phyloP scores from a whole-genome alignment of 1,284 basidiomycete species.

The Marasmius oreades region DNA sequence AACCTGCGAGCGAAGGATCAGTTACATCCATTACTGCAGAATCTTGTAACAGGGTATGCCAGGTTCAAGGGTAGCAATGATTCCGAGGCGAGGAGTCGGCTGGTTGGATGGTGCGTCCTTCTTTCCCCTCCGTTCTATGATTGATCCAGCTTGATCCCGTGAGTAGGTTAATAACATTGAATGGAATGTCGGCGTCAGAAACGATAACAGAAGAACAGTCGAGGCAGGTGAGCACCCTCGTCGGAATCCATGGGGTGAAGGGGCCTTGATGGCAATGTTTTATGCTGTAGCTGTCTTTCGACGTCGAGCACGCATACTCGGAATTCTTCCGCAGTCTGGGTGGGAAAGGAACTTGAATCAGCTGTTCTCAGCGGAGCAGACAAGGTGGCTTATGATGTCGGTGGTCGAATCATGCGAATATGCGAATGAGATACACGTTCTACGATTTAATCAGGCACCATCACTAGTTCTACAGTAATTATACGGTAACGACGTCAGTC shows the following conservation, averaged over 20 bases:
- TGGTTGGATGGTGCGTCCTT: conserved; percentile 78
- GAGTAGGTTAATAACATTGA: conserved; percentile 91
- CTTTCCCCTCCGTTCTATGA: conserved; percentile 21
- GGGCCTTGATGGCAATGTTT: neutral
- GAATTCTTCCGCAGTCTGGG: conserved; percentile 91
- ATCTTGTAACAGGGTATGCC: conserved; percentile 90
- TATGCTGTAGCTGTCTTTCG: conserved; percentile 84
- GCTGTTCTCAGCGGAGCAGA: no score
- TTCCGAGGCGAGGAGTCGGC: conserved; percentile 71
- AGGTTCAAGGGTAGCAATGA: conserved; percentile 91
- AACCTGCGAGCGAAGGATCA: conserved; percentile 95
- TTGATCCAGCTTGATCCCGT: neutral
- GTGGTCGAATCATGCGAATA: no score
- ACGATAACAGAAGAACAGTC: conserved; percentile 96
- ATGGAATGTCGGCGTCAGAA: conserved; percentile 96
- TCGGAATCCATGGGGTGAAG: neutral
- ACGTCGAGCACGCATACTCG: conserved; percentile 95
- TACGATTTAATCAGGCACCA: no score
- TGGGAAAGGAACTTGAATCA: conserved; percentile 18
- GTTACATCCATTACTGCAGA: conserved; percentile 91
- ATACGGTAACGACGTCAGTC: no score
- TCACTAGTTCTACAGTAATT: no score
- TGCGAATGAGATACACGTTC: no score
- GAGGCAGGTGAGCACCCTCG: conserved; percentile 62
- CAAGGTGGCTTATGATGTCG: no score